Conservation (phyloP, 1,139 yeast species). For the Kodamaea sp. region DNA sequence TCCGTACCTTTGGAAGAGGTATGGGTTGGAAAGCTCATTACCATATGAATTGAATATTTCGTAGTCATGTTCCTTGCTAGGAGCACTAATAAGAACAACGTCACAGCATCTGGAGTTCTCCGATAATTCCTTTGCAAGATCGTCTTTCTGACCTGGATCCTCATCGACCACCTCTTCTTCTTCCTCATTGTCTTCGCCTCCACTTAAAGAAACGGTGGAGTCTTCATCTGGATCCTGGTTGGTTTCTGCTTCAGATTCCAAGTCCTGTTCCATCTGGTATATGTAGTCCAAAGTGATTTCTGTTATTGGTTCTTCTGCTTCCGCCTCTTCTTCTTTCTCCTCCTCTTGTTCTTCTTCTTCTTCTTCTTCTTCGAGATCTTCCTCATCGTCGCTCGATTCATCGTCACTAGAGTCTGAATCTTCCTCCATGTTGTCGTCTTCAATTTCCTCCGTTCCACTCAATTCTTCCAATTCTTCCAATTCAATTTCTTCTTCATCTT, state of each 20-base stretch:
- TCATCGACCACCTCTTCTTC: constrained; percentile 4
- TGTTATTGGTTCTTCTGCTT: constrained; percentile 17
- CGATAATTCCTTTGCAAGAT: constrained; percentile 32
- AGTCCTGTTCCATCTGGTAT: constrained; percentile 31
- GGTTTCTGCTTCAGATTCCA: constrained; percentile 30
- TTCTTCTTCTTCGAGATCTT: constrained; percentile 15
- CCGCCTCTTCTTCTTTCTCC: constrained; percentile 5
- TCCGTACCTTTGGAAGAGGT: constrained; percentile 73
- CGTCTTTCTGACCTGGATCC: constrained; percentile 17
- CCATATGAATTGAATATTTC: constrained; percentile 84
- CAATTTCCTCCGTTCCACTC: constrained; percentile 21
- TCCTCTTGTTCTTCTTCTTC: constrained; percentile 13
- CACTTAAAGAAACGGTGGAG: constrained; percentile 26
- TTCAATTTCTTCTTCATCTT: constrained; percentile 23
- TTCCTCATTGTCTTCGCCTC: not conserved
- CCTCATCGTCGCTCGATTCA: constrained; percentile 7
- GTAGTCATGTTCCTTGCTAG: constrained; percentile 38
- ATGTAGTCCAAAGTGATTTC: constrained; percentile 43
- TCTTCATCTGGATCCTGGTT: constrained; percentile 28
- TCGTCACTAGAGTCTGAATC: constrained; percentile 4
- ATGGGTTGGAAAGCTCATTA: constrained; percentile 60
- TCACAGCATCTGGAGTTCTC: constrained; percentile 56
- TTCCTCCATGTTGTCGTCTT: constrained; percentile 17
- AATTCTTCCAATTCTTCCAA: constrained; percentile 27
- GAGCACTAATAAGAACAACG: constrained; percentile 43